phyloP scores from a whole-genome alignment of 140 eudicot genomes.

The Anethum foeniculum region DNA sequence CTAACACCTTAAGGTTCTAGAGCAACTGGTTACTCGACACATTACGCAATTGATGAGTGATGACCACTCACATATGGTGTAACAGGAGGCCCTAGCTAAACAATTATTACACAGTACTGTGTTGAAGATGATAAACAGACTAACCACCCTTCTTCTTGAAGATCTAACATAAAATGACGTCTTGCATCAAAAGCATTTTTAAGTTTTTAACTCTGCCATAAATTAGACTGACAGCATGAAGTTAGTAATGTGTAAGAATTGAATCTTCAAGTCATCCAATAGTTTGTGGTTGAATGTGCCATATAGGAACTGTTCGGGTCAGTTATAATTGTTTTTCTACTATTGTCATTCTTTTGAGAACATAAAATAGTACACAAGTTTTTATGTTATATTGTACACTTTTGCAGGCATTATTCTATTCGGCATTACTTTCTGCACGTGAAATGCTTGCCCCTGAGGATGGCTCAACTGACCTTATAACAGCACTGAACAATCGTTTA shows the following conservation, averaged over 20 bases:
- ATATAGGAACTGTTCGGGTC: no score
- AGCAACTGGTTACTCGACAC: no score
- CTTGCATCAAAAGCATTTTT: not conserved
- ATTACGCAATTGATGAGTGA: not conserved
- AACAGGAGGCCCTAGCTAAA: not conserved
- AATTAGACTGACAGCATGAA: not conserved
- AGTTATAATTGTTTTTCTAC: not conserved
- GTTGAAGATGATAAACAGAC: not conserved
- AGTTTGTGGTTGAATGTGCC: slow-evolving; percentile 1
- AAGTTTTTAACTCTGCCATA: not conserved
- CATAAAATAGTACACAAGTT: not conserved
- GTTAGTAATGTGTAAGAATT: not conserved
- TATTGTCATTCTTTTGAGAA: not conserved
- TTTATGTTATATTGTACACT: not conserved
- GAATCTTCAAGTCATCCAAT: not conserved
- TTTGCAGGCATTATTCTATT: slow-evolving; percentile 79
- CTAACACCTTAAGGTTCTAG: no score
- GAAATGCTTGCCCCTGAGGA: slow-evolving; percentile 93
- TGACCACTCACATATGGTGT: not conserved
- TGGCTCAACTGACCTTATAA: slow-evolving; percentile 72
- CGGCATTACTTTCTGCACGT: slow-evolving; percentile 81
- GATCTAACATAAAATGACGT: not conserved
- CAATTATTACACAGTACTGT: not conserved
- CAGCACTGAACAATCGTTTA: slow-evolving; percentile 75
- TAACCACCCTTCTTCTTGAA: not conserved